A percentile compares a stretch with the other conserved stretches of the same genome.
Evolutionary conservation across 139 green algal genomes (phyloP).

Genomic region (Tetradesmus lagerheimii): DNA sequence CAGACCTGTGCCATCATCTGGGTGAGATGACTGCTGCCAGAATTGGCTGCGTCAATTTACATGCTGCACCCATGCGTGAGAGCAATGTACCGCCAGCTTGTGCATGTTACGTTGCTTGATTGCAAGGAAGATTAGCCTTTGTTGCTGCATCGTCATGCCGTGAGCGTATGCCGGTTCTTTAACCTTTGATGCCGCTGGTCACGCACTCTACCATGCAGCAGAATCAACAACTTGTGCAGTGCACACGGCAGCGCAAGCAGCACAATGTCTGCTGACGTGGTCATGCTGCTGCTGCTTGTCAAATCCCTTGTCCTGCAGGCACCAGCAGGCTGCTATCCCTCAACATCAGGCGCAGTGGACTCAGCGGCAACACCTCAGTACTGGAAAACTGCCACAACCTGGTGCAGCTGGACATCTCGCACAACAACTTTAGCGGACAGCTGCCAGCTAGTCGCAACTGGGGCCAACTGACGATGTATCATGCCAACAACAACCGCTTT

Average conservation of each 20-base stretch:
- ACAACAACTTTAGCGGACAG: slow-evolving; percentile 24
- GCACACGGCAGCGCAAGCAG: too few species aligned
- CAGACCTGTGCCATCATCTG: neutral
- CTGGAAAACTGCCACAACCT: slow-evolving; percentile 33
- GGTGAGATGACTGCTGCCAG: neutral
- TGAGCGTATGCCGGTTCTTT: too few species aligned
- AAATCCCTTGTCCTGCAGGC: too few species aligned
- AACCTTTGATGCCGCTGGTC: too few species aligned
- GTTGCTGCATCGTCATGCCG: too few species aligned
- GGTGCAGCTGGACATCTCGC: slow-evolving; percentile 29
- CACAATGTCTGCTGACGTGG: neutral
- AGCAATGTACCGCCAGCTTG: too few species aligned
- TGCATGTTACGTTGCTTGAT: too few species aligned
- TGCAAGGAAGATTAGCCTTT: too few species aligned
- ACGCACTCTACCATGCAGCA: too few species aligned
- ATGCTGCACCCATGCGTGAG: too few species aligned
- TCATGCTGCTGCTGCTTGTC: neutral
- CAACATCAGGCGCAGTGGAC: slow-evolving; percentile 12
- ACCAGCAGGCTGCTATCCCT: neutral
- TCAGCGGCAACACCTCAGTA: neutral
- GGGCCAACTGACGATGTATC: neutral
- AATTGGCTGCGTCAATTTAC: too few species aligned
- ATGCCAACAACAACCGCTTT: slow-evolving; percentile 17
- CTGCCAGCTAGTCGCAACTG: slow-evolving; percentile 12
- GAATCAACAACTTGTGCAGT: too few species aligned